These are phyloP conservation scores for Athelia sp. DNA, from an alignment of 1,284 basidiomycete genomes.

Conservation along the genomic window DNA sequence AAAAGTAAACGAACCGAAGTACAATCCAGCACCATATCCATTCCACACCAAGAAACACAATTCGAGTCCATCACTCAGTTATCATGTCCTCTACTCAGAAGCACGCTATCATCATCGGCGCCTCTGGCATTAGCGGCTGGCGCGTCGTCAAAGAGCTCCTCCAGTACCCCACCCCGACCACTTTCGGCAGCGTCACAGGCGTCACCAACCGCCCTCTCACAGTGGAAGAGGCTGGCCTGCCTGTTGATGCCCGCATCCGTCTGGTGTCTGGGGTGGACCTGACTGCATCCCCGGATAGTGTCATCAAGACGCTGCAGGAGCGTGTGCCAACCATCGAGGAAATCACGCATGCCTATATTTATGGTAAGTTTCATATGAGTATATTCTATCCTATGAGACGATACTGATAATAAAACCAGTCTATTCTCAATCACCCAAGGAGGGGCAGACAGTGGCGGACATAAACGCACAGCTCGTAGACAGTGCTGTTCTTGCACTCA, in stretches of 20 bases:
- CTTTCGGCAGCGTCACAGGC: conserved; percentile 3
- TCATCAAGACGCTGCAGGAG: conserved; percentile 1
- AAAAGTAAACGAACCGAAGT: too few relatives aligned
- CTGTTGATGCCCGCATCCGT: conserved; percentile 1
- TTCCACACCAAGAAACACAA: too few relatives aligned
- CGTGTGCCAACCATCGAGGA: not conserved
- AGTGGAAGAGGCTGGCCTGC: not conserved
- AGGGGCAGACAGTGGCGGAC: not conserved
- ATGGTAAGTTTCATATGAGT: conserved; percentile 1
- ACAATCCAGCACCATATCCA: too few relatives aligned
- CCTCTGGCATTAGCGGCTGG: conserved; percentile 6
- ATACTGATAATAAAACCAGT: too few relatives aligned
- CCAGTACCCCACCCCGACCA: conserved; percentile 3
- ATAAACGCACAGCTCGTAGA: not conserved
- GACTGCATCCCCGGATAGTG: not conserved
- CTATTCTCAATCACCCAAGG: too few relatives aligned
- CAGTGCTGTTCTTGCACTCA: conserved; percentile 1
- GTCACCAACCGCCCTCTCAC: conserved; percentile 5
- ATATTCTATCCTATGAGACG: too few relatives aligned
- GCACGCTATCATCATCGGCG: conserved; percentile 2
- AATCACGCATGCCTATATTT: conserved; percentile 3
- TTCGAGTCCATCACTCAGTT: too few relatives aligned
- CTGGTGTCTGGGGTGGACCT: conserved; percentile 3
- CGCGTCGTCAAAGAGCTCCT: conserved; percentile 1
- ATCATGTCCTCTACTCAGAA: conserved; percentile 1